Base-by-base conservation (phyloP, 495 filamentous ascomycete genomes). In the Tetracladium setigerum region DNA sequence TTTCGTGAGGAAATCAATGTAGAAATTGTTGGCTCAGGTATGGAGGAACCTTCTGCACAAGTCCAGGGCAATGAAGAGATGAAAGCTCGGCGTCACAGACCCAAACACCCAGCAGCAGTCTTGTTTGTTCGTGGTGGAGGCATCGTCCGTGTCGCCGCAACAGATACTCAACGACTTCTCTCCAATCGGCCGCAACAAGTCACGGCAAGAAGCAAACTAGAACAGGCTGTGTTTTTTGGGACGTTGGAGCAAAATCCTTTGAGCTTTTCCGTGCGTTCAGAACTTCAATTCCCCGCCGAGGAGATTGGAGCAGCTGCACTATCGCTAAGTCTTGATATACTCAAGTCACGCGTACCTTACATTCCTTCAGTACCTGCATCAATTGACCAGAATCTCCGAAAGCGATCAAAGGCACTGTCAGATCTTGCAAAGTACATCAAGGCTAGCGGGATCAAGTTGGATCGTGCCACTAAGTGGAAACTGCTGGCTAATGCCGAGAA, bases 211-310 rank as follows among this genome's bases (percentile, higher is more conserved):
- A 85, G 79, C 59, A 96, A 91, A 63, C 72, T 99, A 36, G 89
- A 95, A 56, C 91, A 97, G 62, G 91, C 91, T 12, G 81, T 96
- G 3, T 95, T 95, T 67, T 97, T 85, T 61, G 88, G 90, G 1
- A 78, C 77, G 16, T 79, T 88, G 63, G 71, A 76, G 37, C 77
- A 83, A 53, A 95, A 92, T 54, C 83, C 89, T 9, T 66, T 99
- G 24, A 80, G 87, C 52, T 84, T 99, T 49, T 70, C 78, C 39
- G 75, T 78, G 27, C 74, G 76, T 40, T 67, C 75, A 18, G 77
- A 78, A 33, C 66, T 80, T 15, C 66, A 71, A 17, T 95, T 89
- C 52, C 67, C 79, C 2, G 52, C 68, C 12, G 63, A 73, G 30
- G 87, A 96, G 50, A 75, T 95, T 32, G 84, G 88, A 52, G 66